Percentiles rank a stretch among this genome's conserved stretches.
These are phyloP conservation scores for Chenopodium suecicum DNA, from an alignment of 148 eudicot species.

Conservation along the genomic window DNA sequence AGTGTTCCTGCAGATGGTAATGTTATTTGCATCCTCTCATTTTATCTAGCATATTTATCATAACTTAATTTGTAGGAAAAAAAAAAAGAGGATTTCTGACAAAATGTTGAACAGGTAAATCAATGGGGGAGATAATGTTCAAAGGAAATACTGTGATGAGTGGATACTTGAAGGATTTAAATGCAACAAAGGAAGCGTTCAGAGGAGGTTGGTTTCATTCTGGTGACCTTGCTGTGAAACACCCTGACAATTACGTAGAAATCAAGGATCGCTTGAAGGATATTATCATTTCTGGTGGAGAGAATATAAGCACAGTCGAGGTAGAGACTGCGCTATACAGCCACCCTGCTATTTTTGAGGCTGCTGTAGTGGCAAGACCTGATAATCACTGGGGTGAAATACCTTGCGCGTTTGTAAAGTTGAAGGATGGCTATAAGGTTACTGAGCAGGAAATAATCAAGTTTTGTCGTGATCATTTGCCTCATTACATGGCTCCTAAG, in stretches of 20 bases:
- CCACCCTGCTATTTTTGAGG: slow-evolving; percentile 65
- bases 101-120: slow-evolving; percentile 29
- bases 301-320: slow-evolving; percentile 65
- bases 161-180: slow-evolving; percentile 52
- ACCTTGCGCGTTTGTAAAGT: slow-evolving; percentile 64
- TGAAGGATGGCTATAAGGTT: slow-evolving; percentile 43
- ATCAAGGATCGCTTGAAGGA: slow-evolving; percentile 63
- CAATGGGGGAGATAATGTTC: slow-evolving; percentile 64
- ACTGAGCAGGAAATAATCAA: slow-evolving; percentile 40
- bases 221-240: slow-evolving; percentile 62
- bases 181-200: slow-evolving; percentile 50
- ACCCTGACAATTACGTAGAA: slow-evolving; percentile 53
- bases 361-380: slow-evolving; percentile 64
- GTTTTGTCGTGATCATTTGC: slow-evolving; percentile 42
- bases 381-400: slow-evolving; percentile 74
- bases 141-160: slow-evolving; percentile 76
- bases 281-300: slow-evolving; percentile 65
- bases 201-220: slow-evolving; percentile 62
- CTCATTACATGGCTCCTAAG: slow-evolving; percentile 51
- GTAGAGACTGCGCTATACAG: slow-evolving; percentile 54
- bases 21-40: background rate
- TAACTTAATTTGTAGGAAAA: background rate
- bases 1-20: slow-evolving; percentile 45
- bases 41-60: too few species aligned
- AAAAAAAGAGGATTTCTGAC: background rate